Evolutionary conservation across 495 filamentous ascomycete species (phyloP), one percentile per base, ranked within the genome.

Genomic region (Lepidopterella palustris): DNA sequence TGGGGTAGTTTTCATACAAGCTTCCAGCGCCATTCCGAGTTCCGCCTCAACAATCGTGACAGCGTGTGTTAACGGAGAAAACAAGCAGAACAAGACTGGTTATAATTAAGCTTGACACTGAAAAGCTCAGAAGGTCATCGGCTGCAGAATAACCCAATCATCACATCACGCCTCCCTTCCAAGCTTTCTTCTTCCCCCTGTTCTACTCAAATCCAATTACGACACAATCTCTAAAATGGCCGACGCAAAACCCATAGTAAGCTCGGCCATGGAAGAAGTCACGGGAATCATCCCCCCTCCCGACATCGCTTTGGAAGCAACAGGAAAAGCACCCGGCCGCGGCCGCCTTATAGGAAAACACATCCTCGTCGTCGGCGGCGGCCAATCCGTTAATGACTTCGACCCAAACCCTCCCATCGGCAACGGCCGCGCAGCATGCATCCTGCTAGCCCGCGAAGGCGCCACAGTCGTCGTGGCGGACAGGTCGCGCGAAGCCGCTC

Each of bases 351-450:
- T 29, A 13, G 52, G 52, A 15, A 28, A 28, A 15, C 20, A 29
- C 4, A 35, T 54, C 23, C 52, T 54, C 10, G 29, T 54, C 24
- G 52, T 54, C 18, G 52, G 52, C 28, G 52, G 25, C 28, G 52
- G 52, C 23, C 52, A 54, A 35, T 28, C 20, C 3, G 39, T 42
- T 20, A 42, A 42, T 20, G 20, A 11, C 39, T 42, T 42, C 8
- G 39, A 42, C 39, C 13, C 13, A 11, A 21, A 54, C 20, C 24
- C 29, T 13, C 25, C 29, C n/a, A 54, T 54, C 27, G 52, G 52
- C 4, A 54, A 54, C 32, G 52, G 52, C 18, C 52, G 52, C 23
- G 52, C 52, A 4, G 15, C 27, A 1, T 28, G 20, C 25, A 23
- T 35, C 10, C 52, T 54, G 10, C 15, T 54, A 11, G 52, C 52